Percentiles rank a stretch among this genome's conserved stretches.
Evolutionary conservation across 1,284 basidiomycete species (phyloP).

Genomic region (Tetrapyrgos nigripes): DNA sequence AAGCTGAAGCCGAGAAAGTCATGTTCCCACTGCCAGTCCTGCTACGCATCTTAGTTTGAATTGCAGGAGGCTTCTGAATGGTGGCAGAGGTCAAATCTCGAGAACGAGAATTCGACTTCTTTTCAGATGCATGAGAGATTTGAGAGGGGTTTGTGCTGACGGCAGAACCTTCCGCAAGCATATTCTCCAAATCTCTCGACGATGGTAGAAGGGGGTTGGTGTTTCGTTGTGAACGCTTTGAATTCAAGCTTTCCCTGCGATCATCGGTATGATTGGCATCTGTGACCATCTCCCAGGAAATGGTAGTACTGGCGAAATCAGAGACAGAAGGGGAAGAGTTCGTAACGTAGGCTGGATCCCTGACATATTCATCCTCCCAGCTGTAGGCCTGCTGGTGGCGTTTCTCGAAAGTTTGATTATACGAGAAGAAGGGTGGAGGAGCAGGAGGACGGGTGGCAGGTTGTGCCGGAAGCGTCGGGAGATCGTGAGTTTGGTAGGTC

Average conservation of each 20-base stretch:
- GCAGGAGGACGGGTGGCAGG: neutral
- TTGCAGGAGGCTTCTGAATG: neutral
- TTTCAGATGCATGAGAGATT: neutral
- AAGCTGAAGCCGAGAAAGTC: neutral
- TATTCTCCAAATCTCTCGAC: constrained; percentile 58
- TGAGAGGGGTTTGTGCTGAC: neutral
- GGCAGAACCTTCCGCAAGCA: constrained; percentile 44
- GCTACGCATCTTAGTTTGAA: too few species aligned
- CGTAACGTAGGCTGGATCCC: constrained; percentile 40
- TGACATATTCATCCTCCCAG: constrained; percentile 25
- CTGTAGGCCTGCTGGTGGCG: constrained; percentile 7
- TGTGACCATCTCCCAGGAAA: constrained; percentile 15
- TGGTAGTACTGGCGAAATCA: constrained; percentile 27
- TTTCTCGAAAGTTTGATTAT: constrained; percentile 7
- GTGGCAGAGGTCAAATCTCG: neutral
- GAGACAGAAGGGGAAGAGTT: constrained; percentile 36
- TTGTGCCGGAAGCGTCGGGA: neutral
- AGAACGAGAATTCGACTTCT: neutral
- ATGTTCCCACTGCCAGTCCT: neutral
- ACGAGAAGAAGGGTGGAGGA: constrained; percentile 13
- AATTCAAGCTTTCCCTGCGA: neutral
- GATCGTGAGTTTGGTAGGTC: constrained; percentile 1
- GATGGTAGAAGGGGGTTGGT: constrained; percentile 6
- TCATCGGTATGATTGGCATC: constrained; percentile 22
- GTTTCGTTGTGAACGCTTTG: constrained; percentile 9